These are phyloP conservation scores for Fraxinus latifolia DNA, from an alignment of 305 asterid species.

Conservation along the genomic window DNA sequence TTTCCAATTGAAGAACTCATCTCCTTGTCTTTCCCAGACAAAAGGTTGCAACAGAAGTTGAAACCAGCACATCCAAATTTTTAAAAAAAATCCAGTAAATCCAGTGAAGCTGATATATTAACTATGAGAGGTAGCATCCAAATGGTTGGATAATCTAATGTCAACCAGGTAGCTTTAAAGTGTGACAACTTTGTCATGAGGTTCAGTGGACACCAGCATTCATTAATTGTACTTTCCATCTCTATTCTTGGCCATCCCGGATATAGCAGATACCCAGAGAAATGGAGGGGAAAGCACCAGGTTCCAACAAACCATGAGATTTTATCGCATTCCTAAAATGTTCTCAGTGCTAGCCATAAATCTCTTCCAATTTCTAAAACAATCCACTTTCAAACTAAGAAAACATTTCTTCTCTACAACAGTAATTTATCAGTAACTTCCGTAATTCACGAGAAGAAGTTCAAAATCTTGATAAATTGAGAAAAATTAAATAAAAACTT, in stretches of 20 bases:
- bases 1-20: neutral
- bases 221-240: neutral
- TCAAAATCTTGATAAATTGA: neutral
- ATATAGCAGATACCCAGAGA: neutral
- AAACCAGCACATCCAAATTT: neutral
- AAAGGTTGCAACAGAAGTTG: neutral
- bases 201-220: neutral
- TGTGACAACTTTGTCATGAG: neutral
- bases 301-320: neutral
- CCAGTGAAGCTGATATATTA: neutral
- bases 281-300: neutral
- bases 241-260: neutral
- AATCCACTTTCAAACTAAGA: neutral
- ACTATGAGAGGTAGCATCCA: neutral
- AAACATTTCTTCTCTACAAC: neutral
- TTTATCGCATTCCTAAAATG: neutral
- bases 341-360: neutral
- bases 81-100: neutral
- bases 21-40: neutral
- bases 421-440: neutral
- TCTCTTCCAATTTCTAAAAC: neutral
- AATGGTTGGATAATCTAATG: neutral
- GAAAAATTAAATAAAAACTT: neutral
- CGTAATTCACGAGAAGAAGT: neutral
- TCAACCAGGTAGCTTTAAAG: neutral